Base-by-base conservation (phyloP, 1,284 basidiomycete genomes). In the Irpex sp. region DNA sequence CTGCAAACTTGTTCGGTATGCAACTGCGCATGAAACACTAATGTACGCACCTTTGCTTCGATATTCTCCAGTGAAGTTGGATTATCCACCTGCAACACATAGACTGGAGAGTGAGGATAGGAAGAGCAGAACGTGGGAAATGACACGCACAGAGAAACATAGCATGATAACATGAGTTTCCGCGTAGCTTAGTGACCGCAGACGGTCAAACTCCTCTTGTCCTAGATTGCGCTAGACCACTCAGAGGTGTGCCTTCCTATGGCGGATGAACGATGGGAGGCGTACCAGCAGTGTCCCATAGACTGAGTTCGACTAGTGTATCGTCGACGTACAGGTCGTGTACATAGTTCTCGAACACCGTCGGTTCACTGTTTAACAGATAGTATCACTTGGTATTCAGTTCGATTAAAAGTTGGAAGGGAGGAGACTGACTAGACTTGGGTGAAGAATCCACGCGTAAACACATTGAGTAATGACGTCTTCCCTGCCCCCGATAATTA, bases 231-330 rank as follows among this genome's bases (percentile, higher is more conserved):
- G 63, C 67, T 68, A 59, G 62, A 62, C 7, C 65, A 38, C 54
- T 71, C 55, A 70, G 64, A 54, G 48, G 17, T 40, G 37, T 57
- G 63, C 26, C 21, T 21, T 11, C 0, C 8, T 6, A 48, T 48
- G 49, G 2, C 37, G 13, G 58, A 48, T 38, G 6, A 7, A 15
- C 31, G 31, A 5, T 17, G 13, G 51, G 58, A 62, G 47, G 55
- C 86, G 68, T 71, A 93, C 94, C 94, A 47, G 96, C 96, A 49
- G 96, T 98, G 75, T 98, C 97, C 96, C 96, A 98, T 64, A 98
- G 74, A 71, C 93, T 94, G 57, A 98, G 80, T 73, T 98, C 96
- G 9, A 98, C 88, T 19, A 85, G 74, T 68, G 92, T 89, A 38
- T 92, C 92, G 64, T 96, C 93, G 26, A 97, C 85, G 66, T 84